These are phyloP conservation scores for Eragrostis curvula DNA, from an alignment of 176 grass and related monocot species.

Conservation along the genomic window DNA sequence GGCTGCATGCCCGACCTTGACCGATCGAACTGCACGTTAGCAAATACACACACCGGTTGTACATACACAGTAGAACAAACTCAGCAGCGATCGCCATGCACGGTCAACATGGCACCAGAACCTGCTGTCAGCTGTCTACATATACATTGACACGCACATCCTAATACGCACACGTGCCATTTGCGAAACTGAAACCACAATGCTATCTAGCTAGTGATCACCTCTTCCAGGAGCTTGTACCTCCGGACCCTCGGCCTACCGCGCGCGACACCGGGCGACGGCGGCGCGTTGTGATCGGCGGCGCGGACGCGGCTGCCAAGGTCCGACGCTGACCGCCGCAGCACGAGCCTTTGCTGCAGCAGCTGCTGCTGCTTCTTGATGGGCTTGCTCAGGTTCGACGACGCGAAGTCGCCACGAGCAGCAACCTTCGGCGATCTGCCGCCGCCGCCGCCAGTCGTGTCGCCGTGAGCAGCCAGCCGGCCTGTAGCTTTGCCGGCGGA, in stretches of 20 bases:
- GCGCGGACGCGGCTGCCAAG: slow-evolving; percentile 50
- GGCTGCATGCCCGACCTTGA: not conserved
- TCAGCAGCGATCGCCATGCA: slow-evolving; percentile 17
- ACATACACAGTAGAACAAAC: slow-evolving; percentile 4
- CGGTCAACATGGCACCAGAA: slow-evolving; percentile 7
- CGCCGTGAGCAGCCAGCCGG: slow-evolving; percentile 24
- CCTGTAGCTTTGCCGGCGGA: slow-evolving; percentile 28
- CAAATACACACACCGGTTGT: slow-evolving; percentile 1
- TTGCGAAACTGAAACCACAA: not conserved
- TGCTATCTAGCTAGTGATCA: slow-evolving; percentile 33
- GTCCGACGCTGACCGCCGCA: slow-evolving; percentile 75
- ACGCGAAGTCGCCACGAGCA: slow-evolving; percentile 52
- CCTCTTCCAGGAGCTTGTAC: slow-evolving; percentile 97
- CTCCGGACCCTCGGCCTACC: slow-evolving; percentile 75
- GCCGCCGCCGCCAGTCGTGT: not conserved
- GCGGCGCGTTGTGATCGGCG: slow-evolving; percentile 39
- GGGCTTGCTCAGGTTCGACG: slow-evolving; percentile 65
- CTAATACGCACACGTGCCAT: not conserved
- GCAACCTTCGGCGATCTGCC: slow-evolving; percentile 50
- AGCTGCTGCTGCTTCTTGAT: slow-evolving; percentile 77
- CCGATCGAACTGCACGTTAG: slow-evolving; percentile 31
- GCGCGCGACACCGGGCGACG: slow-evolving; percentile 44
- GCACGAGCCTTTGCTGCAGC: slow-evolving; percentile 43
- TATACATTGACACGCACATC: not conserved
- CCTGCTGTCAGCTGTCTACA: not conserved